Evolutionary conservation across 1,139 yeast genomes (phyloP).

Genomic region (Protomyces gravidus): DNA sequence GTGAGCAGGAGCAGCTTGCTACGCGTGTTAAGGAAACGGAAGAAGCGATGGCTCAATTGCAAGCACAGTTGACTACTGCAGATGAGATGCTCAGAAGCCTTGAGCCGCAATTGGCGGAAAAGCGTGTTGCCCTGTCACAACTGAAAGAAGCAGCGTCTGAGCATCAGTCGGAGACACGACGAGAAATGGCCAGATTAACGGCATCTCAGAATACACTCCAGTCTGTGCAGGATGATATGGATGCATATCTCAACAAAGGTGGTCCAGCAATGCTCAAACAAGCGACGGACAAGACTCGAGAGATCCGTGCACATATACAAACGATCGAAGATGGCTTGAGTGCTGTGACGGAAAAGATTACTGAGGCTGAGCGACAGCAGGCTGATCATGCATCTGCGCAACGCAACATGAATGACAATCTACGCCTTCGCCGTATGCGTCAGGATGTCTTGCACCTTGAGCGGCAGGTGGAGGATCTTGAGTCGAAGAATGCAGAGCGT

Average conservation of each 20-base stretch:
- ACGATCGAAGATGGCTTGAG: constrained; percentile 1
- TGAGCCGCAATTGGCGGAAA: constrained; percentile 29
- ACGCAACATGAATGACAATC: constrained; percentile 53
- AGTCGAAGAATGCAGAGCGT: constrained; percentile 59
- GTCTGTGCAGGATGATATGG: constrained; percentile 29
- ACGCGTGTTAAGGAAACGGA: constrained; percentile 35
- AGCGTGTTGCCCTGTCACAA: constrained; percentile 30
- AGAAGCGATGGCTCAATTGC: constrained; percentile 17
- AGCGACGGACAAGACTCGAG: constrained; percentile 20
- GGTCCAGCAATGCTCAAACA: constrained; percentile 15
- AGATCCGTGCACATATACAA: background rate
- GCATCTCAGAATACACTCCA: constrained; percentile 28
- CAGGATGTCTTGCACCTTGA: constrained; percentile 42
- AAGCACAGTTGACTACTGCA: constrained; percentile 32
- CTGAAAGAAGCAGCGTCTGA: constrained; percentile 30
- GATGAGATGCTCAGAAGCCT: constrained; percentile 33
- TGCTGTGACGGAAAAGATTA: constrained; percentile 17
- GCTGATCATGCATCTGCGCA: constrained; percentile 52
- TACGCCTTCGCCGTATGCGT: constrained; percentile 49
- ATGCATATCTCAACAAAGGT: constrained; percentile 21
- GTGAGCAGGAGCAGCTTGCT: constrained; percentile 41
- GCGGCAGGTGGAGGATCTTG: constrained; percentile 45
- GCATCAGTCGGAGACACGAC: constrained; percentile 31
- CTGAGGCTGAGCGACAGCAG: constrained; percentile 42
- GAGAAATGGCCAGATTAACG: constrained; percentile 27